phyloP scores from a whole-genome alignment of 768 basidiomycete species.

The Peribolospora baueri region DNA sequence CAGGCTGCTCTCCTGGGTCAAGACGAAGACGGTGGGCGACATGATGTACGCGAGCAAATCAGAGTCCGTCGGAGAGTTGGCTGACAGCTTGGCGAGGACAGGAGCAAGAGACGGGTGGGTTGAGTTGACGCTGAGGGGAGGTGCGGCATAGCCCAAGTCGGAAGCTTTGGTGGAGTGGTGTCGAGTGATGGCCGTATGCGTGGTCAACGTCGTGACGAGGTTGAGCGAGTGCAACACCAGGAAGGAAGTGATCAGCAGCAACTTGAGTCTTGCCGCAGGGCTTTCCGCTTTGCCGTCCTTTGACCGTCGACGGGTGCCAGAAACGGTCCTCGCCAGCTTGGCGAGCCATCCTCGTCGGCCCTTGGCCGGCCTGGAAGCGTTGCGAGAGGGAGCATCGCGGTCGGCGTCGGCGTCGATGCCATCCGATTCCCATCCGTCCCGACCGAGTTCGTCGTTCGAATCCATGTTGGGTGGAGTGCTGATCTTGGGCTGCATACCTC shows the following conservation, averaged over 20 bases:
- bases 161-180: conserved; percentile 20
- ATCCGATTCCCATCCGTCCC: conserved; percentile 12
- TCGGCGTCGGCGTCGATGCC: conserved; percentile 4
- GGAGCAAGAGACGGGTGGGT: conserved; percentile 34
- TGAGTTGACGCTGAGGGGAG: conserved; percentile 39
- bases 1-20: conserved; percentile 18
- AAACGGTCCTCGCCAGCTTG: conserved; percentile 7
- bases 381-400: not conserved
- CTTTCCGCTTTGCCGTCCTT: conserved; percentile 33
- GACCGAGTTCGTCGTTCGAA: conserved; percentile 13
- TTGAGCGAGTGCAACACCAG: conserved; percentile 74
- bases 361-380: not conserved
- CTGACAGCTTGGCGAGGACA: conserved; percentile 35
- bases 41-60: conserved; percentile 32
- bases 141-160: not conserved
- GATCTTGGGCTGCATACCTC: conserved; percentile 16
- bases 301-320: conserved; percentile 3
- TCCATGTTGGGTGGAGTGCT: conserved; percentile 4
- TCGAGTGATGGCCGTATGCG: conserved; percentile 31
- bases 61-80: conserved; percentile 15
- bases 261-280: conserved; percentile 65
- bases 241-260: conserved; percentile 78
- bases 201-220: conserved; percentile 69
- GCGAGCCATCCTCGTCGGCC: conserved; percentile 4
- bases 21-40: conserved; percentile 34